Conservation (phyloP, 805 yeast genomes). For the Hanseniaspora opuntiae region DNA sequence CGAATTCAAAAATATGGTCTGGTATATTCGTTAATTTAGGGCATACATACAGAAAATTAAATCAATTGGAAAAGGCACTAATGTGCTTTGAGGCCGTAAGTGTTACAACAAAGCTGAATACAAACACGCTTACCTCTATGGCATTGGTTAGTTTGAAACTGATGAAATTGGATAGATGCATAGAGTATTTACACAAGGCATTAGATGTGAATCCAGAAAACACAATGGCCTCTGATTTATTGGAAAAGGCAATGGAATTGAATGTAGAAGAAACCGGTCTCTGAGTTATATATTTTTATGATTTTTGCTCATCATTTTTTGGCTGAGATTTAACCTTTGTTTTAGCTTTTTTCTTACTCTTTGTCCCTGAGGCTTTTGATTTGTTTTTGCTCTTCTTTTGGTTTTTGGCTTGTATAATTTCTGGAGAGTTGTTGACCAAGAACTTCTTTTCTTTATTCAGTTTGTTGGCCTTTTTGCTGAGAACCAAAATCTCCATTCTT, state of each 20-base stretch:
- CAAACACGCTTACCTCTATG: constrained; percentile 67
- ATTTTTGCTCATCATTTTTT: background rate
- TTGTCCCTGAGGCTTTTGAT: background rate
- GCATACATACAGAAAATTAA: constrained; percentile 65
- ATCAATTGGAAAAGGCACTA: constrained; percentile 51
- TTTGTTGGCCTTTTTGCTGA: background rate
- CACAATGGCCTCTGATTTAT: constrained; percentile 68
- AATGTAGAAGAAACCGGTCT: constrained; percentile 26
- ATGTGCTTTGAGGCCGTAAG: constrained; percentile 65
- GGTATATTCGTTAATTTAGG: constrained; percentile 80
- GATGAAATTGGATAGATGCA: constrained; percentile 51
- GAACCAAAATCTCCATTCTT: constrained; percentile 1
- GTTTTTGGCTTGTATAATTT: background rate
- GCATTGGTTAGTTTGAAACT: constrained; percentile 69
- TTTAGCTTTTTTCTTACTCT: background rate
- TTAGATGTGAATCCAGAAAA: constrained; percentile 67
- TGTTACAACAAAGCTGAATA: constrained; percentile 53
- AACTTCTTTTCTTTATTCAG: background rate
- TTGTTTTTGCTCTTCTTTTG: background rate
- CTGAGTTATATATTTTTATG: background rate
- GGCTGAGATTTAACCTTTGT: background rate
- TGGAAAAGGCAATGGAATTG: constrained; percentile 63
- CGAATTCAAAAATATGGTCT: constrained; percentile 72
- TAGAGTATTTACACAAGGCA: constrained; percentile 67
- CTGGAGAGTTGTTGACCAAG: background rate